Conservation (phyloP, 495 filamentous ascomycete species). For the Neurospora sp. region DNA sequence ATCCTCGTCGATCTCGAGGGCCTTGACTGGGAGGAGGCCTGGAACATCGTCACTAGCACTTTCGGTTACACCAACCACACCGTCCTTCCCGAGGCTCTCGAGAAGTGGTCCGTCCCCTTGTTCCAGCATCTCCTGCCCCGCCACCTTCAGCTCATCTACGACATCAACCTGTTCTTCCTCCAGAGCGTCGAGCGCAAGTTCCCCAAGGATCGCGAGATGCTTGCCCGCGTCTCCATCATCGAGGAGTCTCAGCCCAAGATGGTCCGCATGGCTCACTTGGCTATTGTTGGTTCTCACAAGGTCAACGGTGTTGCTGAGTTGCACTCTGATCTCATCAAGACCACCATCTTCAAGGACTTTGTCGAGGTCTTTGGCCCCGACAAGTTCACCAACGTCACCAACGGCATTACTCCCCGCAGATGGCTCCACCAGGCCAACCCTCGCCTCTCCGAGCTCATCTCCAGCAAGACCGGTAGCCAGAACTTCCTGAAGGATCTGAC, state of each 20-base stretch:
- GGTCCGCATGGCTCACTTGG: slow-evolving; percentile 92
- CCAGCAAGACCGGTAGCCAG: slow-evolving; percentile 73
- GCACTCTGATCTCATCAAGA: slow-evolving; percentile 93
- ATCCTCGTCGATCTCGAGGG: slow-evolving; percentile 86
- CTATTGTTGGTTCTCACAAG: slow-evolving; percentile 96
- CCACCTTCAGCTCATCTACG: slow-evolving; percentile 96
- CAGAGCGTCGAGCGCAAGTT: slow-evolving; percentile 82
- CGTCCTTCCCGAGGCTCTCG: slow-evolving; percentile 88
- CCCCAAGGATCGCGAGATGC: slow-evolving; percentile 78
- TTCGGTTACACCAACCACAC: slow-evolving; percentile 99
- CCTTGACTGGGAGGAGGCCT: slow-evolving; percentile 88
- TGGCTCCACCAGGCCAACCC: slow-evolving; percentile 99
- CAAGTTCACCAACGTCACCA: slow-evolving; percentile 98
- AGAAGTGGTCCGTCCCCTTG: slow-evolving; percentile 96
- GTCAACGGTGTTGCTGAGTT: slow-evolving; percentile 97
- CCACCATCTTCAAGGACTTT: slow-evolving; percentile 99
- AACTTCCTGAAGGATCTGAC: slow-evolving; percentile 84
- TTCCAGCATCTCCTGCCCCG: slow-evolving; percentile 87
- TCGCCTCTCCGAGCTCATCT: slow-evolving; percentile 80
- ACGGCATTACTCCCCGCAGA: slow-evolving; percentile 87
- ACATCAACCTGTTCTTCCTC: slow-evolving; percentile 92
- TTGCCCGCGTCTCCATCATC: slow-evolving; percentile 83
- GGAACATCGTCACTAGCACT: slow-evolving; percentile 58
- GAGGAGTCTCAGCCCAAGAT: slow-evolving; percentile 97
- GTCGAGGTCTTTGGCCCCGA: slow-evolving; percentile 87